Conservation (phyloP, 2,329 filamentous ascomycete genomes). For the Zasmidium cellare region DNA sequence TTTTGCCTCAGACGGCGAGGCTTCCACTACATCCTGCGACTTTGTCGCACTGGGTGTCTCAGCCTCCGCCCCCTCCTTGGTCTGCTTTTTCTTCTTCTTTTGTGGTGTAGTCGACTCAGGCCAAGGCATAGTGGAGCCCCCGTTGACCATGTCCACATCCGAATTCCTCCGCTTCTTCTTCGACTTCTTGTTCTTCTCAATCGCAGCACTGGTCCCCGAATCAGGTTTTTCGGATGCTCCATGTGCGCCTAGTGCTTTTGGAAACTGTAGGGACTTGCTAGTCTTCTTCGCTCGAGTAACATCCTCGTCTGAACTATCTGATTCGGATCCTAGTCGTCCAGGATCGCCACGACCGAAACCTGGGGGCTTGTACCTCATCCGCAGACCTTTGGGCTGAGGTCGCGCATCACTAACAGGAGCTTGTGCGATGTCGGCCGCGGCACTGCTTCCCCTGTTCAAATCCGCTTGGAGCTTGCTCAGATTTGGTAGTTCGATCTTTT, state of each 20-base stretch:
- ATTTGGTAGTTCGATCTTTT: slow-evolving; percentile 57
- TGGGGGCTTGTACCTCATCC: slow-evolving; percentile 66
- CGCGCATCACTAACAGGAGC: slow-evolving; percentile 56
- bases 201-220: slow-evolving; percentile 29
- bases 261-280: slow-evolving; percentile 26
- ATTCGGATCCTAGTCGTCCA: slow-evolving; percentile 41
- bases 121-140: slow-evolving; percentile 1
- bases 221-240: slow-evolving; percentile 44
- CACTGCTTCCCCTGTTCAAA: slow-evolving; percentile 40
- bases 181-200: slow-evolving; percentile 39
- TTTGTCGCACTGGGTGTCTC: slow-evolving; percentile 1
- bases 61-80: slow-evolving; percentile 1
- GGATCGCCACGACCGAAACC: slow-evolving; percentile 53
- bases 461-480: slow-evolving; percentile 43
- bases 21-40: background rate
- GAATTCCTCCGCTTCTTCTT: slow-evolving; percentile 39
- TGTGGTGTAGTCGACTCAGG: slow-evolving; percentile 26
- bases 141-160: slow-evolving; percentile 33
- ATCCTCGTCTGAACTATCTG: slow-evolving; percentile 40
- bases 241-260: slow-evolving; percentile 25
- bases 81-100: slow-evolving; percentile 17
- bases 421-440: slow-evolving; percentile 45
- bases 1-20: background rate
- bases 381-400: slow-evolving; percentile 67
- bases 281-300: slow-evolving; percentile 32